Evolutionary conservation across 352 stramenopile species (phyloP).

Genomic region (Pelagophyceae sp.): DNA sequence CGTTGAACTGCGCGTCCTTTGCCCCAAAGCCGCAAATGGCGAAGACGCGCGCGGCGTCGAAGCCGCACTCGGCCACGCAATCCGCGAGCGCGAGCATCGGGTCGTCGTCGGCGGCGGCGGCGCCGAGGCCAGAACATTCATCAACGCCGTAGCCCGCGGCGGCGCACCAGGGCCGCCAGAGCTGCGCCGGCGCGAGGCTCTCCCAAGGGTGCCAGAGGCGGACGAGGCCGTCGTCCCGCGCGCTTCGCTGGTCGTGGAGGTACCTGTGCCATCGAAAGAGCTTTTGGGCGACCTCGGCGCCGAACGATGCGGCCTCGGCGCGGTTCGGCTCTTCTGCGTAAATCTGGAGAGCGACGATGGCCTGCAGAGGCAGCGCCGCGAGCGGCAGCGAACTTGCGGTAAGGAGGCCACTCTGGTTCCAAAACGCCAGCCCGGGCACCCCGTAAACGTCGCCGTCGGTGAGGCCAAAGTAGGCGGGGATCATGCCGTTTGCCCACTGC

Average conservation of each 20-base stretch:
- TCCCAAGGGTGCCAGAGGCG: not conserved
- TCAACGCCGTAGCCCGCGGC: too few species aligned
- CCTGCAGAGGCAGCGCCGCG: not conserved
- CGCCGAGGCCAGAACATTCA: too few species aligned
- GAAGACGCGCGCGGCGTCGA: not conserved
- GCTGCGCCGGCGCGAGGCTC: too few species aligned
- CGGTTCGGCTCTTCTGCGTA: not conserved
- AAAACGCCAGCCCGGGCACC: not conserved
- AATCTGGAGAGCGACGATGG: not conserved
- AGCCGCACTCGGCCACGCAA: not conserved
- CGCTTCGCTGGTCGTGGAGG: not conserved
- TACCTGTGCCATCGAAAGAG: constrained; percentile 4
- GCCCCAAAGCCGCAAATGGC: not conserved
- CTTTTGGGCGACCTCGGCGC: not conserved
- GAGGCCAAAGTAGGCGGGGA: not conserved
- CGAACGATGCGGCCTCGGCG: not conserved
- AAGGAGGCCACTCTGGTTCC: not conserved
- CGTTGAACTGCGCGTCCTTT: not conserved
- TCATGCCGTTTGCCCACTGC: not conserved
- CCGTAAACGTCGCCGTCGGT: not conserved
- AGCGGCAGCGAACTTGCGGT: not conserved
- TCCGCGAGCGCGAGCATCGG: not conserved
- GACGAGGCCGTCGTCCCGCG: not conserved
- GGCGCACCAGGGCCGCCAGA: not conserved
- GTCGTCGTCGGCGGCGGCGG: not conserved